Base-by-base conservation (phyloP, 345 rosid genomes). In the Durio zibethinus region DNA sequence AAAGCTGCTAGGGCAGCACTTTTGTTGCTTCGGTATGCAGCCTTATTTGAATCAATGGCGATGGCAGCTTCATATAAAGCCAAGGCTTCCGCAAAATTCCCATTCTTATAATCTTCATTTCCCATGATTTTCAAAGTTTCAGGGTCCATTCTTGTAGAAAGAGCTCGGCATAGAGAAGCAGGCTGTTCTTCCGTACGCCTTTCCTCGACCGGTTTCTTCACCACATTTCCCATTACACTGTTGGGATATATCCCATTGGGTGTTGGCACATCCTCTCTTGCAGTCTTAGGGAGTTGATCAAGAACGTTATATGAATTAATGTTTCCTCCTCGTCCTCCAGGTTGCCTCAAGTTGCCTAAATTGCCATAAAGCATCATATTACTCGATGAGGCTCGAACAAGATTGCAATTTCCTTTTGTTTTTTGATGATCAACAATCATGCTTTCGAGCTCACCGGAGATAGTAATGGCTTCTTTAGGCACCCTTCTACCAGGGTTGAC, bases 41-140 rank as follows among this genome's bases (percentile, higher is more conserved):
- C 97, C 79, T 89, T 96, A 40, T 88, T 83, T 0, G 98, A 95
- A 72, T 96, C 98, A 57, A 96, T 91, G 1, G 94, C 82, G 48
- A 96, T 96, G 4, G 99, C 99, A 2, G 99, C 99, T 15, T 96
- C 97, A 69, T 96, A 96, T 82, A 96, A 79, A 2, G 97, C 97
- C 77, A 96, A 83, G 0, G 98, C 98, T 82, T 92, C 98, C 0
- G 90, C 95, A 18, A 91, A 92, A 74, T 90, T 92, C 35, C 99
- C 98, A 3, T 85, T 92, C 89, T 96, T 96, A 82, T 94, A 96
- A 82, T 96, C 99, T 82, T 96, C 99, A 63, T 96, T 96, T 0
- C 98, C 99, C 98, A 91, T 91, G 0, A 93, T 91, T 80, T 96
- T 96, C 85, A 96, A 80, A 18, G 89, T 90, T 79, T 96, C 98